Conservation (phyloP, 2,329 filamentous ascomycete genomes). For the Didymella pomorum region DNA sequence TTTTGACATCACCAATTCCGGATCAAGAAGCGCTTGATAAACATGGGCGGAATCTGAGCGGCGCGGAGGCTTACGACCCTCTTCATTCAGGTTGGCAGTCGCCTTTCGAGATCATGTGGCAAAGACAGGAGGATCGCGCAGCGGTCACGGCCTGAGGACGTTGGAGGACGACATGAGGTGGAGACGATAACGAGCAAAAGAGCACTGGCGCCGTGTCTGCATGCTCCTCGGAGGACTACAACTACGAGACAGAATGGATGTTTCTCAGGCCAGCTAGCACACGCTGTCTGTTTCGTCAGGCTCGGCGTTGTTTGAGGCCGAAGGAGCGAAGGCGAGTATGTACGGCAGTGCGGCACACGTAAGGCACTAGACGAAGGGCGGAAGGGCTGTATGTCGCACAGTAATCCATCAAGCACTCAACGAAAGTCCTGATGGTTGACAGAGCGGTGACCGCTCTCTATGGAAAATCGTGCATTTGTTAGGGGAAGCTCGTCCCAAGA, state of each 20-base stretch:
- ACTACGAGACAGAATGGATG: neutral
- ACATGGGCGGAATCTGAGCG: neutral
- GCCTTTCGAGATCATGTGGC: neutral
- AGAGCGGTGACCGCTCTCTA: neutral
- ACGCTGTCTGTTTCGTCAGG: constrained; percentile 5
- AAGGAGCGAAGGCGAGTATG: neutral
- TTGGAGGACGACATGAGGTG: no score
- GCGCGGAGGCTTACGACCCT: neutral
- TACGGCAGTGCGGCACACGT: neutral
- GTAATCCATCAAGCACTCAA: neutral
- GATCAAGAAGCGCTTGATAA: neutral
- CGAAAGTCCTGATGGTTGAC: neutral
- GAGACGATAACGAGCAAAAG: neutral
- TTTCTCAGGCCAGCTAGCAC: constrained; percentile 5
- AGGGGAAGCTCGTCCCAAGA: neutral
- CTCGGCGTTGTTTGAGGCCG: constrained; percentile 12
- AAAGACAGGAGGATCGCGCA: neutral
- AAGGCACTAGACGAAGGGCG: neutral
- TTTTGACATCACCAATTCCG: no score
- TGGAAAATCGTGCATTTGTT: neutral
- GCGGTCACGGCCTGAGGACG: no score
- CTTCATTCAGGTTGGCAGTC: neutral
- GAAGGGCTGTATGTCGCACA: neutral
- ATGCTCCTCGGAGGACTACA: neutral
- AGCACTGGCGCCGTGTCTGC: no score